Evolutionary conservation across 169 alveolate genomes (phyloP), one percentile per base, ranked within the genome.

Genomic region (Cyclospora cayetanensis): DNA sequence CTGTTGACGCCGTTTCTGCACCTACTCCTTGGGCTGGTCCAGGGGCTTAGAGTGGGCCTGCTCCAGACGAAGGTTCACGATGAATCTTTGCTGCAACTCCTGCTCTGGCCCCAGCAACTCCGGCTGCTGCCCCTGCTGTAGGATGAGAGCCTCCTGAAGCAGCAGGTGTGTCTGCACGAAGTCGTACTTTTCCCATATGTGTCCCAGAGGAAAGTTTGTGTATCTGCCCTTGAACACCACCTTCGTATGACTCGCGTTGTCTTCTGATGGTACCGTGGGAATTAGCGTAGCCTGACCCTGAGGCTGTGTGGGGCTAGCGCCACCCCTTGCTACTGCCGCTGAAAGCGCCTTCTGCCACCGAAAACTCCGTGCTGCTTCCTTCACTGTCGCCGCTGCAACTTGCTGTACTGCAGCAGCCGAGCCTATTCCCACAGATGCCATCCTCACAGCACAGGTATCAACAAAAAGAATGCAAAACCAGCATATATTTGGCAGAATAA

Each of bases 151-250:
- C 25, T 88, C 92, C 53, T 83, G 18, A 68, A 90, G 70, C 35
- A 90, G 76, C 82, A 90, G 60, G 76, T 90, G 93, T 7, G 93
- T 74, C 80, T 90, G 93, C 20, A 87, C 41, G 63, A 37, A 80
- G 83, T 77, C 83, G 46, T 79, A 90, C 42, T 55, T 53, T 42
- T 90, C 93, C 93, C 93, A 90, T 11, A 76, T 46, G 79, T 90
- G 93, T 80, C 53, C 90, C 31, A 90, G 84, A 31, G 90, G 29
- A 52, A 90, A 90, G 90, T 90, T 90, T n/a, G 93, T 90, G 84
- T 79, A 90, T 15, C 93, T 39, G 31, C 91, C 91, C 72, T 55
- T 63, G 50, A 63, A 53, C 18, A 42, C 27, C 29, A 83, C 82
- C 65, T 60, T 55, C 34, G 50, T 35, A 80, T 63, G 34, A 53